Evolutionary conservation across 2,329 filamentous ascomycete species (phyloP).

Genomic region (Trichoderma lentiforme): DNA sequence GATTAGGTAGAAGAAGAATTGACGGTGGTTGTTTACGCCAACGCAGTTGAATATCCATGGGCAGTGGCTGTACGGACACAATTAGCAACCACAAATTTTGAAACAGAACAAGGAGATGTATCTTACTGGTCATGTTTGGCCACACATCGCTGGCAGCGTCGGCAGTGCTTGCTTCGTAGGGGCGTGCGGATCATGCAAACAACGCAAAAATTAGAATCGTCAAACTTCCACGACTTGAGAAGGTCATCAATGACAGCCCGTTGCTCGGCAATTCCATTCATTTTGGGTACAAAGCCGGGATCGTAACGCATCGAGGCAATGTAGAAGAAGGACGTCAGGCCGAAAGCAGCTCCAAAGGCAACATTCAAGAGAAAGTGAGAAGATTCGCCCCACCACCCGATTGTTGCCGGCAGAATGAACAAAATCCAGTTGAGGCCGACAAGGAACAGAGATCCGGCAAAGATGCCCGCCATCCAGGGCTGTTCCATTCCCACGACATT

Average conservation of each 20-base stretch:
- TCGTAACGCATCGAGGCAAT: constrained; percentile 80
- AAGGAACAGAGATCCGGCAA: constrained; percentile 81
- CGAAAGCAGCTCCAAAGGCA: constrained; percentile 63
- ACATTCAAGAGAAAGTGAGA: constrained; percentile 72
- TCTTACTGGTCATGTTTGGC: constrained; percentile 94
- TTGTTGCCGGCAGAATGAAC: constrained; percentile 58
- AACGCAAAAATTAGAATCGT: constrained; percentile 91
- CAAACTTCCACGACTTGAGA: constrained; percentile 80
- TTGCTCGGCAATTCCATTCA: constrained; percentile 84
- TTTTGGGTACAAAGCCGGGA: constrained; percentile 89
- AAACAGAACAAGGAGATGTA: too few species aligned
- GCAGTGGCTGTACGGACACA: constrained; percentile 65
- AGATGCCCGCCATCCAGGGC: constrained; percentile 93
- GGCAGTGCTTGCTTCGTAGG: constrained; percentile 92
- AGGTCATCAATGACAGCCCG: constrained; percentile 86
- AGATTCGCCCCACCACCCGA: constrained; percentile 19
- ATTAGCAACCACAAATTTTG: constrained; percentile 8
- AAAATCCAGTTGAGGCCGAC: constrained; percentile 73
- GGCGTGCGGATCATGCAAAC: constrained; percentile 93
- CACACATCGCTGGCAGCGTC: constrained; percentile 84
- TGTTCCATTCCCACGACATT: constrained; percentile 31
- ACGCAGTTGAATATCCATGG: constrained; percentile 98
- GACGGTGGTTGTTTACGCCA: constrained; percentile 90
- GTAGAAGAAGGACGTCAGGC: constrained; percentile 81
- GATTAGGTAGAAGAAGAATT: constrained; percentile 89